Evolutionary conservation across 108 stramenopile genomes (phyloP).

Genomic region (Skeletonema menzelii): DNA sequence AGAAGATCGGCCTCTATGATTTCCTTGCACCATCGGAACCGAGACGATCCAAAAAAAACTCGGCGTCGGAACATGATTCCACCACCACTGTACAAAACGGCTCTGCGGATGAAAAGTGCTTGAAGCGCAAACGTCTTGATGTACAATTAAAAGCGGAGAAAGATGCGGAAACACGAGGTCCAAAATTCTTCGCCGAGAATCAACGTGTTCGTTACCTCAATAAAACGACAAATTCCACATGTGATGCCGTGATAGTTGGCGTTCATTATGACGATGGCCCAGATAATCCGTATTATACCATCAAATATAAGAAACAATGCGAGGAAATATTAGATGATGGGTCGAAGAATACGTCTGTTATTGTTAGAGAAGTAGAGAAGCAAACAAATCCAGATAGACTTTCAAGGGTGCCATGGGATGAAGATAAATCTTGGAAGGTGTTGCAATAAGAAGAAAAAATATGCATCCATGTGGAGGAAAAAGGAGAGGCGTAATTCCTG

Average conservation of each 20-base stretch:
- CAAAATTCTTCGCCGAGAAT: conserved; percentile 29
- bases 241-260: conserved; percentile 35
- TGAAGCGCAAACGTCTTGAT: conserved; percentile 11
- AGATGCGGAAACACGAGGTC: conserved; percentile 9
- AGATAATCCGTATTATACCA: conserved; percentile 50
- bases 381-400: conserved; percentile 52
- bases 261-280: conserved; percentile 53
- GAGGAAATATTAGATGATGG: conserved; percentile 25
- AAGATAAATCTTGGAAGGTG: conserved; percentile 30
- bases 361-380: conserved; percentile 33
- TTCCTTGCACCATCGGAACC: neutral
- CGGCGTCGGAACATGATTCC: neutral
- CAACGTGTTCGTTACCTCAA: conserved; percentile 42
- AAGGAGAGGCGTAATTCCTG: no score
- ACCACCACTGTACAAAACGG: neutral
- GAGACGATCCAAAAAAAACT: neutral
- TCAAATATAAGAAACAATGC: conserved; percentile 28
- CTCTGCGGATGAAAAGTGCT: neutral
- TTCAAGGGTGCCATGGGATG: conserved; percentile 32
- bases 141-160: conserved; percentile 30
- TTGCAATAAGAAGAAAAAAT: conserved; percentile 6
- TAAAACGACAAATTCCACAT: conserved; percentile 9
- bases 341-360: neutral
- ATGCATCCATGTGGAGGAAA: neutral
- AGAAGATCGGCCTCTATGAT: neutral